Evolutionary conservation across 495 filamentous ascomycete genomes (phyloP).

Genomic region (Neurospora hispaniola): DNA sequence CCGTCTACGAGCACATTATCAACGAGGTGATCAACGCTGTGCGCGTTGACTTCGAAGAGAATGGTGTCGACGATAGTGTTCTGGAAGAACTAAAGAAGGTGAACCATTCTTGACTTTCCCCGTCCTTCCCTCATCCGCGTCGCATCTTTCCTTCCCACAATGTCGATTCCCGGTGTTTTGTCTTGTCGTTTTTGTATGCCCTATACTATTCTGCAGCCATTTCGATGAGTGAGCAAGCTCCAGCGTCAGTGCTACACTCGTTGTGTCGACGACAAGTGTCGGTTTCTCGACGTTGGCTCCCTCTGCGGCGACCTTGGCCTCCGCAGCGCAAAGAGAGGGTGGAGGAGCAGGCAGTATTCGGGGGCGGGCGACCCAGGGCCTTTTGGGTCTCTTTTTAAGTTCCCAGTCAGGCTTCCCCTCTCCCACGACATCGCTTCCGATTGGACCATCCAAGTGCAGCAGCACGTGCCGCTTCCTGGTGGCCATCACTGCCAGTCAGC

Average conservation of each 20-base stretch:
- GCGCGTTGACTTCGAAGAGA: slow-evolving; percentile 92
- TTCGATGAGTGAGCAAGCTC: neutral
- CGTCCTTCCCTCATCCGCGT: slow-evolving; percentile 9
- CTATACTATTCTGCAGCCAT: neutral
- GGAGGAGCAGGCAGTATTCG: slow-evolving; percentile 29
- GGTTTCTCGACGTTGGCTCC: slow-evolving; percentile 2
- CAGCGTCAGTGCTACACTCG: neutral
- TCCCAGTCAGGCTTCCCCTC: slow-evolving; percentile 4
- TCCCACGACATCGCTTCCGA: slow-evolving; percentile 17
- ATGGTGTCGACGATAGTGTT: slow-evolving; percentile 76
- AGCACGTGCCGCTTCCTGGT: slow-evolving; percentile 20
- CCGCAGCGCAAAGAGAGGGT: slow-evolving; percentile 20
- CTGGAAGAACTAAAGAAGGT: slow-evolving; percentile 79
- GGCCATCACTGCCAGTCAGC: neutral
- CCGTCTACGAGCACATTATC: slow-evolving; percentile 83
- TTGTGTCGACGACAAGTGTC: slow-evolving; percentile 13
- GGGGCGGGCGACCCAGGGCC: slow-evolving; percentile 41
- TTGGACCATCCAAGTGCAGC: slow-evolving; percentile 10
- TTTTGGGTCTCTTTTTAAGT: slow-evolving; percentile 46
- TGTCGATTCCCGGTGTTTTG: neutral
- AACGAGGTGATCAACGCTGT: slow-evolving; percentile 80
- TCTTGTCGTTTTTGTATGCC: neutral
- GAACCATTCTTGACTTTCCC: slow-evolving; percentile 22
- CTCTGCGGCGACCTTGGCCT: slow-evolving; percentile 7
- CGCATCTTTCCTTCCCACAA: slow-evolving; percentile 11